Evolutionary conservation across 352 stramenopile species (phyloP).

Genomic region (Phytopythium vexans): DNA sequence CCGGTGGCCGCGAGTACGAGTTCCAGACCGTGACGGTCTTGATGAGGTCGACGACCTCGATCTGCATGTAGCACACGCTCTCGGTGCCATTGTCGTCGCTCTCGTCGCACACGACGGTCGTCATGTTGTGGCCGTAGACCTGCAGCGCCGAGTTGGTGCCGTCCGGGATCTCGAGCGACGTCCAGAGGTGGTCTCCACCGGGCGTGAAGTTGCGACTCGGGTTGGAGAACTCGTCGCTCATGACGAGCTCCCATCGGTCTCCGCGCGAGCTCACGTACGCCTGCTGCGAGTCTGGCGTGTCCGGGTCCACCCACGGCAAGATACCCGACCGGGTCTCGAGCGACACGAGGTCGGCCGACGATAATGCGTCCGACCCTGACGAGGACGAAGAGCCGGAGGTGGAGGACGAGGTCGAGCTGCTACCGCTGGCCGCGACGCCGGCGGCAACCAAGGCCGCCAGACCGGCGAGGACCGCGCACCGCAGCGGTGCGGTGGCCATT

Average conservation of each 20-base stretch:
- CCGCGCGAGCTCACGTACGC: conserved; percentile 49
- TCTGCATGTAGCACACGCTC: conserved; percentile 51
- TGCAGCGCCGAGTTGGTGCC: conserved; percentile 64
- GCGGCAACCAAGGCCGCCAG: too few relatives aligned
- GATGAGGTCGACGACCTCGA: conserved; percentile 51
- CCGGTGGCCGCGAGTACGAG: conserved; percentile 49
- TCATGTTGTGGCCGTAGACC: conserved; percentile 67
- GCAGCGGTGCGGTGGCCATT: too few relatives aligned
- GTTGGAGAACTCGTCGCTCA: conserved; percentile 67
- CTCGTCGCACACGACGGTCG: conserved; percentile 44
- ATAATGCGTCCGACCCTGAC: background rate
- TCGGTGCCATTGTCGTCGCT: conserved; percentile 9
- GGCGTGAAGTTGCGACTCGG: conserved; percentile 48
- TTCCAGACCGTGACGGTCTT: conserved; percentile 70
- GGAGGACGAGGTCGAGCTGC: conserved; percentile 16
- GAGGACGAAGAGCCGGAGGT: background rate
- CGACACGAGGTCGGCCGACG: conserved; percentile 12
- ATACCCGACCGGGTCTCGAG: conserved; percentile 44
- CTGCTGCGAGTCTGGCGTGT: conserved; percentile 42
- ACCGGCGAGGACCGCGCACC: too few relatives aligned
- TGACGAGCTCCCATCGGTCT: conserved; percentile 51
- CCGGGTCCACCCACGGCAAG: conserved; percentile 51
- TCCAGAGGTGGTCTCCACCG: conserved; percentile 59
- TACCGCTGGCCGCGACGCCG: conserved; percentile 7
- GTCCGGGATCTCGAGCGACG: conserved; percentile 63